Evolutionary conservation across 2,329 filamentous ascomycete species (phyloP).

Genomic region (Pezizomycotina sp.): DNA sequence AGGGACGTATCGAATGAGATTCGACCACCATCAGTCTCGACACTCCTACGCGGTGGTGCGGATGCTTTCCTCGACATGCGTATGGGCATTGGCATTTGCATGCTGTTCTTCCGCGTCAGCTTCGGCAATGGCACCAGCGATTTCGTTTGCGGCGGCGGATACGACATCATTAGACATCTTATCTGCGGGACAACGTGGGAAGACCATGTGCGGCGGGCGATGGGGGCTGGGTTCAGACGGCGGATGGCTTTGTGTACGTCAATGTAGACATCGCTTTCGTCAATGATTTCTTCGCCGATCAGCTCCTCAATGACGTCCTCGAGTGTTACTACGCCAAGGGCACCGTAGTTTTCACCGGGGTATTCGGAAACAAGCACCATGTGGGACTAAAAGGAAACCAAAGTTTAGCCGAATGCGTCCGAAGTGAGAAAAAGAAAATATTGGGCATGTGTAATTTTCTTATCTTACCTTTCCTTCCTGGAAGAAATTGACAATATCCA

Average conservation of each 20-base stretch:
- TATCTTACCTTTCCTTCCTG: conserved; percentile 74
- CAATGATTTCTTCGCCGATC: conserved; percentile 97
- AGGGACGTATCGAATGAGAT: too few relatives aligned
- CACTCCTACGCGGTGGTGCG: not conserved
- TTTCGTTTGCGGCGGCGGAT: conserved; percentile 33
- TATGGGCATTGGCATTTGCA: not conserved
- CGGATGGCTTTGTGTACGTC: conserved; percentile 97
- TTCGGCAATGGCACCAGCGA: conserved; percentile 26
- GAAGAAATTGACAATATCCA: conserved; percentile 99
- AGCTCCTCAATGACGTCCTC: conserved; percentile 98
- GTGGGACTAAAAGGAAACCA: conserved; percentile 43
- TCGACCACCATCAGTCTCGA: too few relatives aligned
- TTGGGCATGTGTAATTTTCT: too few relatives aligned
- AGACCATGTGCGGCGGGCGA: conserved; percentile 25
- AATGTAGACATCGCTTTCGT: conserved; percentile 95
- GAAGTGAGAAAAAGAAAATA: too few relatives aligned
- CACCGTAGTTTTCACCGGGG: conserved; percentile 80
- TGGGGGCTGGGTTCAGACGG: conserved; percentile 55
- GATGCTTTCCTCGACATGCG: conserved; percentile 4
- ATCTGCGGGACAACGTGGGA: conserved; percentile 20
- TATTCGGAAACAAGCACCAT: conserved; percentile 90
- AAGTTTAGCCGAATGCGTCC: not conserved
- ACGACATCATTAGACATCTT: conserved; percentile 31
- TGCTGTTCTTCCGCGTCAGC: conserved; percentile 1
- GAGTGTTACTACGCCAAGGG: conserved; percentile 81